Evolutionary conservation across 371 early-diverging fungal genomes (phyloP).

Genomic region (Phascolomyces articulosus): DNA sequence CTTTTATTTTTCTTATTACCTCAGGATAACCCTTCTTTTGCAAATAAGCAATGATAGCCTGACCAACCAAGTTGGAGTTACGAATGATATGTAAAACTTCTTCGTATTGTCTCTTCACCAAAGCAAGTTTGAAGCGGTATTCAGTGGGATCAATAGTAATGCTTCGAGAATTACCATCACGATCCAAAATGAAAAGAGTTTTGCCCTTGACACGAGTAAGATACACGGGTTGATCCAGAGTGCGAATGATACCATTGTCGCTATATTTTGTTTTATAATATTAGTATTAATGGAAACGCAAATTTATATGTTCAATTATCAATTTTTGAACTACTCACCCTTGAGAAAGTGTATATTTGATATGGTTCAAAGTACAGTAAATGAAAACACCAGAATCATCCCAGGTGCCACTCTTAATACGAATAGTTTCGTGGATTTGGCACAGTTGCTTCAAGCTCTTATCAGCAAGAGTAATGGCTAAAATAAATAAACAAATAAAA

Average conservation of each 20-base stretch:
- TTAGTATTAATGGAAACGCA: no score
- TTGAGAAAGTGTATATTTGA: conserved; percentile 96
- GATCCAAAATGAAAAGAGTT: conserved; percentile 83
- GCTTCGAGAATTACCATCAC: conserved; percentile 83
- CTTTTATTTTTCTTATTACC: conserved; percentile 25
- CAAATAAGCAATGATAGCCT: conserved; percentile 97
- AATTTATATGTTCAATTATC: no score
- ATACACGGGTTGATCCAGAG: conserved; percentile 94
- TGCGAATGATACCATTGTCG: conserved; percentile 95
- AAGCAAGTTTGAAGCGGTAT: conserved; percentile 95
- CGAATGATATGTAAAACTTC: conserved; percentile 94
- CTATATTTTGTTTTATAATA: conserved; percentile 26
- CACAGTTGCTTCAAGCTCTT: conserved; percentile 85
- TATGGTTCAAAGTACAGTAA: conserved; percentile 98
- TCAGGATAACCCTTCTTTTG: conserved; percentile 98
- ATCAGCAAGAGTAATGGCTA: conserved; percentile 85
- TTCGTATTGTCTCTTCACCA: conserved; percentile 88
- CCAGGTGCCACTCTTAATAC: conserved; percentile 97
- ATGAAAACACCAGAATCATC: conserved; percentile 92
- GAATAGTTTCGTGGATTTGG: conserved; percentile 94
- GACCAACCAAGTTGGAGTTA: conserved; percentile 95
- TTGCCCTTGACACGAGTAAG: conserved; percentile 86
- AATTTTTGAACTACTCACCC: conserved; percentile 63
- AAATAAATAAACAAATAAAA: neutral
- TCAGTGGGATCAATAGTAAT: conserved; percentile 97